Conservation (phyloP, 2,329 filamentous ascomycete species). For the Dactylonectria estremocensis region DNA sequence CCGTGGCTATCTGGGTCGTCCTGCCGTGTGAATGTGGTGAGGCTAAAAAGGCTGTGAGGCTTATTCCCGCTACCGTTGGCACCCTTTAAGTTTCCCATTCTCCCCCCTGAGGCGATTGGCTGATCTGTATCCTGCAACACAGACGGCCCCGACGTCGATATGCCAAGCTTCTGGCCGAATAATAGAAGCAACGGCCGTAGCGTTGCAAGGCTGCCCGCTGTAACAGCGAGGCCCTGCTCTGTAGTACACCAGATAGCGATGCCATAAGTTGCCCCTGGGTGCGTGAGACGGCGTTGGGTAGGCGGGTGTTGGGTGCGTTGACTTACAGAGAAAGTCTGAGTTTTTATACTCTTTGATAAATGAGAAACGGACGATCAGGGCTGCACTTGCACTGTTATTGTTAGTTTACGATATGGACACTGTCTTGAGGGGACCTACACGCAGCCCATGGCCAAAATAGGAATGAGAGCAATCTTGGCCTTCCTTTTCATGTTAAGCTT, state of each 20-base stretch:
- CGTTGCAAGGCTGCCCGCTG: slow-evolving; percentile 63
- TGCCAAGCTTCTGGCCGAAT: slow-evolving; percentile 52
- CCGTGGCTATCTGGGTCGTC: slow-evolving; percentile 42
- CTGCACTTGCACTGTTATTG: slow-evolving; percentile 58
- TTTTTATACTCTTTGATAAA: slow-evolving; percentile 57
- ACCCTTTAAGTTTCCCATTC: slow-evolving; percentile 20
- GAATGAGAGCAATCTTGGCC: slow-evolving; percentile 66
- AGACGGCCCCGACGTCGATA: slow-evolving; percentile 42
- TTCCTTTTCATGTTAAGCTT: slow-evolving; percentile 67
- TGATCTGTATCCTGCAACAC: slow-evolving; percentile 38
- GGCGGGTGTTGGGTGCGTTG: not conserved
- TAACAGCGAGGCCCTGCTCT: slow-evolving; percentile 64
- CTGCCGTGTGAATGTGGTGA: slow-evolving; percentile 48
- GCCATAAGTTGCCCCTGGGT: slow-evolving; percentile 55
- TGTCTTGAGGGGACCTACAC: slow-evolving; percentile 51
- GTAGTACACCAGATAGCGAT: slow-evolving; percentile 66
- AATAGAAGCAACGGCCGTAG: slow-evolving; percentile 60
- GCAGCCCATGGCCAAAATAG: slow-evolving; percentile 70
- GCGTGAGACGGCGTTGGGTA: slow-evolving; percentile 19
- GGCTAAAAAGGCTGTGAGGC: slow-evolving; percentile 46
- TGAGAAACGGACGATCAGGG: slow-evolving; percentile 59
- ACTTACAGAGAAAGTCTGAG: slow-evolving; percentile 61
- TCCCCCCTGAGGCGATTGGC: slow-evolving; percentile 20
- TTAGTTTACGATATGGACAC: too few species aligned
- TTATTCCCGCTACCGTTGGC: slow-evolving; percentile 31